Percentiles rank a stretch among this genome's conserved stretches.
Evolutionary conservation across 805 yeast genomes (phyloP).

Genomic region (Tetrapisispora iriomotensis): DNA sequence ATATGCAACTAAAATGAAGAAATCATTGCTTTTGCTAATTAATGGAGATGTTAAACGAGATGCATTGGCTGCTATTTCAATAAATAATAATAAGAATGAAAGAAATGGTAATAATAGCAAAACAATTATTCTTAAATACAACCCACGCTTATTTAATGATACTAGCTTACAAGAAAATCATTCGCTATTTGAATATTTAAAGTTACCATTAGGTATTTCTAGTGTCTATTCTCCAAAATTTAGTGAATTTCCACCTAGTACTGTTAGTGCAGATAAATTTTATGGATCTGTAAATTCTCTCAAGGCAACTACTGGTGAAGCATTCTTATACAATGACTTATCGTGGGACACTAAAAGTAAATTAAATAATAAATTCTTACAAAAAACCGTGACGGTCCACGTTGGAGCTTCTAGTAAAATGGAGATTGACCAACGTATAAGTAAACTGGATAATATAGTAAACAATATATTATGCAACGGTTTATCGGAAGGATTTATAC

Average conservation of each 20-base stretch:
- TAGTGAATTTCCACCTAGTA: conserved; percentile 23
- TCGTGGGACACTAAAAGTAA: background rate
- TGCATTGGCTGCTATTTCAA: conserved; percentile 23
- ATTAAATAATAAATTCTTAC: conserved; percentile 9
- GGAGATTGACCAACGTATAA: conserved; percentile 25
- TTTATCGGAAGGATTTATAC: conserved; percentile 21
- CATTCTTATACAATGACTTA: conserved; percentile 20
- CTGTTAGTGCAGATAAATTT: conserved; percentile 20
- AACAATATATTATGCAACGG: conserved; percentile 22
- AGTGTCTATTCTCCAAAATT: conserved; percentile 24
- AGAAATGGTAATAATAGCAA: conserved; percentile 15
- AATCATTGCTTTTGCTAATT: conserved; percentile 19
- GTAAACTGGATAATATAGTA: conserved; percentile 18
- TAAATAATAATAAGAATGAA: conserved; percentile 24
- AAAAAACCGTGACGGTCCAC: conserved; percentile 22
- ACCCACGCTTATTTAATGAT: conserved; percentile 10
- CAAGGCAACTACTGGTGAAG: conserved; percentile 26
- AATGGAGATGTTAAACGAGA: conserved; percentile 24
- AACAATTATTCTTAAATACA: conserved; percentile 17
- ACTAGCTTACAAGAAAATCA: conserved; percentile 18
- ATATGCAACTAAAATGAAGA: conserved; percentile 16
- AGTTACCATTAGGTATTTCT: conserved; percentile 19
- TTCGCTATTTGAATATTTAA: conserved; percentile 18
- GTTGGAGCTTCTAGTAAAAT: conserved; percentile 25
- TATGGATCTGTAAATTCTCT: conserved; percentile 24